Percentiles rank a stretch among this genome's conserved stretches.
These are phyloP conservation scores for Globomyces pollinis-pini DNA, from an alignment of 192 early-diverging fungal genomes.

Conservation along the genomic window DNA sequence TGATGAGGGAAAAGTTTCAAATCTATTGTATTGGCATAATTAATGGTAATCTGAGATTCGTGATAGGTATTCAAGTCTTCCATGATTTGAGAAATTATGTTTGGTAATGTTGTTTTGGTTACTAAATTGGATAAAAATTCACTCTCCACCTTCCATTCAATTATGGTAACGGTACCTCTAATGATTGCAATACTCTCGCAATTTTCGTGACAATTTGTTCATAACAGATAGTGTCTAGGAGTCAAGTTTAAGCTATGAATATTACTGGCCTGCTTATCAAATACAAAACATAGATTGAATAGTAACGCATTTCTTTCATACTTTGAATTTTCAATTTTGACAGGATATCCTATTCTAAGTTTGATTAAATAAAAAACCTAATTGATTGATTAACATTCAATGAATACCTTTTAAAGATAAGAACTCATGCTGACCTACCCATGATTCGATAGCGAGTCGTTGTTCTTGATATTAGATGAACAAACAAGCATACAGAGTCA, in stretches of 20 bases:
- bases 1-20: constrained; percentile 78
- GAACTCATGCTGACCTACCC: too few species aligned
- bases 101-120: constrained; percentile 48
- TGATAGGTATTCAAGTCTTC: constrained; percentile 81
- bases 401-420: not conserved
- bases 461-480: too few species aligned
- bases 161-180: constrained; percentile 53
- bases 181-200: constrained; percentile 65
- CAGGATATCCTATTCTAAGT: constrained; percentile 45
- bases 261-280: constrained; percentile 67
- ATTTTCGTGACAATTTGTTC: constrained; percentile 86
- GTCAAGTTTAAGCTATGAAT: constrained; percentile 3
- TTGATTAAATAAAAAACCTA: not conserved
- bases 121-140: constrained; percentile 44
- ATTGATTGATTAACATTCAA: too few species aligned
- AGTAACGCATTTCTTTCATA: constrained; percentile 76
- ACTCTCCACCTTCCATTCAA: constrained; percentile 41
- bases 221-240: constrained; percentile 70
- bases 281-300: constrained; percentile 94
- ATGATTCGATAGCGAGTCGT: constrained; percentile 65
- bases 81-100: constrained; percentile 74
- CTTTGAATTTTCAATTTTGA: constrained; percentile 58
- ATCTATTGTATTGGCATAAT: constrained; percentile 71
- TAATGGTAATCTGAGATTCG: constrained; percentile 82
- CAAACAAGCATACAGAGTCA: too few species aligned